These are phyloP conservation scores for Oryza punctata DNA, from an alignment of 176 grass and related monocot genomes.

Conservation along the genomic window DNA sequence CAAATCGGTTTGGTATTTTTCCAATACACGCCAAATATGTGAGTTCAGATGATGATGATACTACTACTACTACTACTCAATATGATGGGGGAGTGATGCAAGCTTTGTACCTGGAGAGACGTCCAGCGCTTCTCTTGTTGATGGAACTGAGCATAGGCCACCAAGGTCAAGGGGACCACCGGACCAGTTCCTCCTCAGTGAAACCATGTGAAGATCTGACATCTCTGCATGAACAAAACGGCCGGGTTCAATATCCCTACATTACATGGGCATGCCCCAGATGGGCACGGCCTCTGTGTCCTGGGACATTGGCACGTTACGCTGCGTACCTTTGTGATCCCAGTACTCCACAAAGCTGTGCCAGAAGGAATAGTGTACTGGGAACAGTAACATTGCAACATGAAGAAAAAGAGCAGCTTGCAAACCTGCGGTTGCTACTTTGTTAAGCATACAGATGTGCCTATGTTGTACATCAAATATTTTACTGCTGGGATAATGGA, in stretches of 20 bases:
- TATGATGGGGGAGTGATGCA: background rate
- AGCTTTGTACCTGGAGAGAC: slow-evolving; percentile 3
- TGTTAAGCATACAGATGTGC: background rate
- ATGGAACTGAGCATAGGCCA: slow-evolving; percentile 1
- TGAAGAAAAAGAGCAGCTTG: background rate
- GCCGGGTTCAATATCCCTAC: slow-evolving; percentile 18
- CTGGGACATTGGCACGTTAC: background rate
- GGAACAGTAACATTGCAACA: background rate
- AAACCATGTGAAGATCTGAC: slow-evolving; percentile 48
- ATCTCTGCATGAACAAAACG: background rate
- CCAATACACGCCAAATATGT: slow-evolving; percentile 13
- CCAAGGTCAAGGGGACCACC: slow-evolving; percentile 23
- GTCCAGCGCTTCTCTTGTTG: background rate
- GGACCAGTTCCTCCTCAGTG: slow-evolving; percentile 27
- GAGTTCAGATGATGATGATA: background rate
- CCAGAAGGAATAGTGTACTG: background rate
- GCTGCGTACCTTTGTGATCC: background rate
- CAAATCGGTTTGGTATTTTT: slow-evolving; percentile 21
- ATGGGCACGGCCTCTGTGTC: background rate
- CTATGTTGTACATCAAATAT: background rate
- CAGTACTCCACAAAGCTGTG: background rate
- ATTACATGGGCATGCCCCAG: background rate
- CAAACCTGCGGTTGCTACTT: background rate
- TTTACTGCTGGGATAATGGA: background rate
- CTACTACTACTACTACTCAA: background rate